Evolutionary conservation across 768 basidiomycete species (phyloP), one percentile per base, ranked within the genome.

Genomic region (Hemileccinum rubropunctum): DNA sequence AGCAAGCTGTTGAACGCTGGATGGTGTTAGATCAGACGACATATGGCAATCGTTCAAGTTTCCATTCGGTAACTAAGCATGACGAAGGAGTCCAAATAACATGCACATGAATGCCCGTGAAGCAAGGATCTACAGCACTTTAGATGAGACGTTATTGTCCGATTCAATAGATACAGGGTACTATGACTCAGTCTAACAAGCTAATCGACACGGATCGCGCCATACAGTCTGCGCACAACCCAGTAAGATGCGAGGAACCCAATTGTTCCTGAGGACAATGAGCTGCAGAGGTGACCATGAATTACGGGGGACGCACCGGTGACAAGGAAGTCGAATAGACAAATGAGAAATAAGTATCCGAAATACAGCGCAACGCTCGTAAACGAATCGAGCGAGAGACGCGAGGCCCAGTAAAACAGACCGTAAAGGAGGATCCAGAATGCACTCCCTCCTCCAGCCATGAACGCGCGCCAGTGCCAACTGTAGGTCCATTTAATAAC

Each of bases 391-490:
- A 98, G 78, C 20, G 84, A 88, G n/a, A 98, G 79, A 18, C 91
- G 82, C 1, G 91, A 86, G 20, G 76, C 80, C 89, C 88, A 92
- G 63, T 91, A 93, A 71, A 91, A 91, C 10, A 93, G 61, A 3
- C 93, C 95, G 63, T 97, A 98, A 11, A 79, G 78, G 45, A 95
- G 70, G 21, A 98, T 72, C 95, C 95, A 98, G 67, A 95, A 82
- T 3, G 93, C 87, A 53, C 88, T 91, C 20, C 94, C 92, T 9
- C 93, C 95, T 32, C 95, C 95, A 27, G 84, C 87, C 53, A 95
- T 60, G 77, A 98, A 97, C 5, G 91, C 80, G 39, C 92, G 82
- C 95, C 95, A 98, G 51, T 98, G 95, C 95, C 95, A 98, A 51
- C 92, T 89, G n/a, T 18, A 2, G 48, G 38, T 34, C 15, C 38